Evolutionary conservation across 371 early-diverging fungal genomes (phyloP).

Genomic region (Mortierella sp.): DNA sequence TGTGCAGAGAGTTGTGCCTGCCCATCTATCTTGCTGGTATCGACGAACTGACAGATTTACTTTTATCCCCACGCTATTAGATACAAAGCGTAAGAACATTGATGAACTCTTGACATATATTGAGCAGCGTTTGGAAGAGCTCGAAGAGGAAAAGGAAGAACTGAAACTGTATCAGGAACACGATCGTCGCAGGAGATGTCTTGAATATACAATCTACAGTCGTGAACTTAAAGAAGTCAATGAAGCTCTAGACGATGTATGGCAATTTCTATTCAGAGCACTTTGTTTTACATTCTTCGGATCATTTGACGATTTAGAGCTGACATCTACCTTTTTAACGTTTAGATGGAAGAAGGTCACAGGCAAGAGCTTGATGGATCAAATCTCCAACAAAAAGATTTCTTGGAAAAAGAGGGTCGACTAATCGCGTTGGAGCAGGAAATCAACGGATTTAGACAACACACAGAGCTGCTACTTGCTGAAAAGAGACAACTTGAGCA

Average conservation of each 20-base stretch:
- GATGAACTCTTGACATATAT: slow-evolving; percentile 90
- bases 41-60: background rate
- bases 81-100: slow-evolving; percentile 91
- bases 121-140: slow-evolving; percentile 88
- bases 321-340: background rate
- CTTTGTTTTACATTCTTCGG: background rate
- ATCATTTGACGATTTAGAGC: background rate
- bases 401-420: slow-evolving; percentile 22
- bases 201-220: slow-evolving; percentile 94
- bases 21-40: background rate
- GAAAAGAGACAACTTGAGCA: slow-evolving; percentile 72
- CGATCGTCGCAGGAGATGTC: slow-evolving; percentile 88
- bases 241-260: slow-evolving; percentile 77
- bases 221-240: slow-evolving; percentile 88
- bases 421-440: slow-evolving; percentile 56
- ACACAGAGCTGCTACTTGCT: slow-evolving; percentile 60
- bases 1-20: background rate
- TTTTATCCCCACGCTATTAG: slow-evolving; percentile 51
- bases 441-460: slow-evolving; percentile 61
- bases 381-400: slow-evolving; percentile 40
- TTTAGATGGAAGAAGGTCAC: slow-evolving; percentile 66
- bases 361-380: slow-evolving; percentile 61
- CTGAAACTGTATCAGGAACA: slow-evolving; percentile 86
- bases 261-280: background rate
- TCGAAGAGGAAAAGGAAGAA: slow-evolving; percentile 96